These are phyloP conservation scores for Nannizzia gypsea DNA, from an alignment of 2,329 filamentous ascomycete species.

Conservation along the genomic window DNA sequence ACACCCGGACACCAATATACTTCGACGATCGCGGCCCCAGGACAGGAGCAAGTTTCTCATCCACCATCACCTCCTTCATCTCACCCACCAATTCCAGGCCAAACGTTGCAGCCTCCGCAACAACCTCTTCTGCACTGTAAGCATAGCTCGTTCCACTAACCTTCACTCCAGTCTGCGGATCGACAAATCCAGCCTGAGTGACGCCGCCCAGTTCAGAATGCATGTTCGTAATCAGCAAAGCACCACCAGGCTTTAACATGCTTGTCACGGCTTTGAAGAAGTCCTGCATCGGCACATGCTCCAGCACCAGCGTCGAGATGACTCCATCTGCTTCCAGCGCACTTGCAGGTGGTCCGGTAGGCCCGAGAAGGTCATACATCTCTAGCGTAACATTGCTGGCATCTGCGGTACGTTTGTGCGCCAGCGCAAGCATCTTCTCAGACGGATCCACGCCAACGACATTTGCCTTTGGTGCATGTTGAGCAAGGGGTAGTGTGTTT, in stretches of 20 bases:
- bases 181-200: constrained; percentile 52
- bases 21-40: constrained; percentile 52
- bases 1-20: constrained; percentile 48
- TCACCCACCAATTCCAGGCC: constrained; percentile 37
- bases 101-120: constrained; percentile 36
- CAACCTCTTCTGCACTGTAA: constrained; percentile 42
- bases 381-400: constrained; percentile 12
- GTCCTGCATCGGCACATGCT: constrained; percentile 48
- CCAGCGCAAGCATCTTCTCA: constrained; percentile 46
- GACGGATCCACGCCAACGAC: constrained; percentile 48
- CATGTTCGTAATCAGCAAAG: constrained; percentile 56
- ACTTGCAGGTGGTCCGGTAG: constrained; percentile 15
- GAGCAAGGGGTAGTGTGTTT: constrained; percentile 44
- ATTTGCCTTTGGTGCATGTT: constrained; percentile 18
- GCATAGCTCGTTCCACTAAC: constrained; percentile 49
- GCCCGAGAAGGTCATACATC: constrained; percentile 31
- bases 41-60: constrained; percentile 45
- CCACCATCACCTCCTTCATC: constrained; percentile 35
- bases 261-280: constrained; percentile 43
- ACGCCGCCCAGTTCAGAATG: constrained; percentile 51
- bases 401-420: constrained; percentile 28
- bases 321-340: constrained; percentile 33
- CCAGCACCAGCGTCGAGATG: constrained; percentile 52
- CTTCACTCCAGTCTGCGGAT: constrained; percentile 42
- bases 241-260: constrained; percentile 37